phyloP scores from a whole-genome alignment of 78 protist species.

The Polysphondylium violaceum region DNA sequence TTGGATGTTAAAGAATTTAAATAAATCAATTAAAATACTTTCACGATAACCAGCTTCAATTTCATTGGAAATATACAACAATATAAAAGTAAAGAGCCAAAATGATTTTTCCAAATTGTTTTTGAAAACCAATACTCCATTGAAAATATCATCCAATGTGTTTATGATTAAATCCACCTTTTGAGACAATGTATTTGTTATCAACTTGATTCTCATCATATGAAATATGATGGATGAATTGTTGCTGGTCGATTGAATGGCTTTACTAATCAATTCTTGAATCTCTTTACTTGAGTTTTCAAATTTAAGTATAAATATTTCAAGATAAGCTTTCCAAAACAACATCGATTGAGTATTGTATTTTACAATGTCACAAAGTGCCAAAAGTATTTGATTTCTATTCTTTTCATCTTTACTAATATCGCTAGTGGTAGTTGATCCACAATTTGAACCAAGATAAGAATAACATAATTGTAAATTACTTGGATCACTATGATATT shows the following conservation, averaged over 20 bases:
- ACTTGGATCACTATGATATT: conserved; percentile 12
- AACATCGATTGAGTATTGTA: conserved; percentile 1
- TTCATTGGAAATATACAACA: background rate
- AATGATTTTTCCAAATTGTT: conserved; percentile 34
- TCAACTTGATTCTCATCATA: conserved; percentile 11
- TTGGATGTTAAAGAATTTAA: background rate
- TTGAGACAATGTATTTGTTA: conserved; percentile 9
- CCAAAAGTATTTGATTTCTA: conserved; percentile 17
- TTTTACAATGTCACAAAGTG: conserved; percentile 18
- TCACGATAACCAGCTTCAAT: conserved; percentile 42
- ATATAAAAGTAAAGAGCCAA: conserved; percentile 40
- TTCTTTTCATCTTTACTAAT: background rate
- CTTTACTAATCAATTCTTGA: conserved; percentile 14
- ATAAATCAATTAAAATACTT: background rate
- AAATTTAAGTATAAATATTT: conserved; percentile 24
- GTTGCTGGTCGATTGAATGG: background rate
- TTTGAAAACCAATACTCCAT: background rate
- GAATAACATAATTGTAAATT: conserved; percentile 11
- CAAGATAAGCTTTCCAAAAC: conserved; percentile 67
- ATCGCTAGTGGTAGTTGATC: background rate
- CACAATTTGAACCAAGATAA: conserved; percentile 8
- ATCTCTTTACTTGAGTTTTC: conserved; percentile 29
- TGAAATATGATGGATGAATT: conserved; percentile 21
- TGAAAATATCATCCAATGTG: background rate
- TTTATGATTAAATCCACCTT: conserved; percentile 6